phyloP scores from a whole-genome alignment of 306 rosid genomes.

The Corylus americana region DNA sequence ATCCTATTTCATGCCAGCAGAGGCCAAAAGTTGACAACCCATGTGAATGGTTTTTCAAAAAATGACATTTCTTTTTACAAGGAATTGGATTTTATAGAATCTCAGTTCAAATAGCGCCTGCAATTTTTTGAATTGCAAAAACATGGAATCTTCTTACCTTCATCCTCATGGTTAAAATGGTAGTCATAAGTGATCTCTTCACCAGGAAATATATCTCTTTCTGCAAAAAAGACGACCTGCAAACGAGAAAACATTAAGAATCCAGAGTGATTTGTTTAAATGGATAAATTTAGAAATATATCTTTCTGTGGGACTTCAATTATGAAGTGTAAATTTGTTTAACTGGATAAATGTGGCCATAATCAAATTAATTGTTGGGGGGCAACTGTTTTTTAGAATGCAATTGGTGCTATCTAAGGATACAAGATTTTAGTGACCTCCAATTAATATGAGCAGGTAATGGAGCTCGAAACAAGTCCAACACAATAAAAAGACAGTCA shows the following conservation, averaged over 20 bases:
- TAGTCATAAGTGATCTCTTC: conserved; percentile 78
- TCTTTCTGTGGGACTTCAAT: neutral
- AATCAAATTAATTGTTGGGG: neutral
- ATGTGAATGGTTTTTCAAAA: neutral
- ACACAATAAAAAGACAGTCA: too few relatives aligned
- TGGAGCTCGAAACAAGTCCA: neutral
- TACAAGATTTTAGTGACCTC: too few relatives aligned
- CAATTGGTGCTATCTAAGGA: neutral
- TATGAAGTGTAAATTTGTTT: neutral
- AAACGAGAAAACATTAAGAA: conserved; percentile 22
- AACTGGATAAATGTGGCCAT: neutral
- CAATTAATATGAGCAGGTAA: too few relatives aligned
- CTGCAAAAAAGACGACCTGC: conserved; percentile 71
- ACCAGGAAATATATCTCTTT: conserved; percentile 68
- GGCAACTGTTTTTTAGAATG: neutral
- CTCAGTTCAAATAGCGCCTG: conserved; percentile 66
- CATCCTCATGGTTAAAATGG: conserved; percentile 69
- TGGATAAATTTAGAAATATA: neutral
- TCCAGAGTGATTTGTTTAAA: neutral
- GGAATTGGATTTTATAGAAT: neutral
- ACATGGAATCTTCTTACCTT: conserved; percentile 77
- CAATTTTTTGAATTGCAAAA: conserved; percentile 65
- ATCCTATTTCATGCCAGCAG: neutral
- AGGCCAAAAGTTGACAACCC: neutral
- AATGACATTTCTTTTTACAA: conserved; percentile 18